A percentile compares a stretch with the other conserved stretches of the same genome.
Evolutionary conservation across 2,329 filamentous ascomycete species (phyloP).

Genomic region (Colletotrichum chlorophyti): DNA sequence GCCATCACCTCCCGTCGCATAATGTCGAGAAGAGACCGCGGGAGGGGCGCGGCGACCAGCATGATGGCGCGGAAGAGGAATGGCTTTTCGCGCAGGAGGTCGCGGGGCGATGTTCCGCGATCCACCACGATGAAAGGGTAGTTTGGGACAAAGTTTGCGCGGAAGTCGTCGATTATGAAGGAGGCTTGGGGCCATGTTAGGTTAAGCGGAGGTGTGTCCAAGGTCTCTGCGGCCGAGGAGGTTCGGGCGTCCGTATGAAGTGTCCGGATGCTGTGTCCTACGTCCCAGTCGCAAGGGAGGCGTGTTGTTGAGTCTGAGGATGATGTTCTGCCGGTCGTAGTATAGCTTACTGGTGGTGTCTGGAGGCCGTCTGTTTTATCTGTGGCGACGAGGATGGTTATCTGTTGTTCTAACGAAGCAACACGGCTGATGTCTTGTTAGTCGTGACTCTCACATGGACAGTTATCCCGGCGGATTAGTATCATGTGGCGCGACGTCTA

Average conservation of each 20-base stretch:
- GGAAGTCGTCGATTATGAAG: slow-evolving; percentile 42
- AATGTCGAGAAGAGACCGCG: slow-evolving; percentile 38
- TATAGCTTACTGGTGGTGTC: not conserved
- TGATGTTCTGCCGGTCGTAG: not conserved
- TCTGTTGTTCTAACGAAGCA: slow-evolving; percentile 34
- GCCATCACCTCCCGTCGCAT: slow-evolving; percentile 49
- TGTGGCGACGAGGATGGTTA: slow-evolving; percentile 25
- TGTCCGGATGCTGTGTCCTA: no score
- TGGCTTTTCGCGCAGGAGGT: slow-evolving; percentile 42
- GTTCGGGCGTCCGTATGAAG: not conserved
- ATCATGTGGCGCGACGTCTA: no score
- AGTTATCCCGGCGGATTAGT: no score
- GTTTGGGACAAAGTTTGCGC: slow-evolving; percentile 38
- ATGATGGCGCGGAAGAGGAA: slow-evolving; percentile 47
- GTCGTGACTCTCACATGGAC: no score
- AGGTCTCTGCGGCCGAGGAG: not conserved
- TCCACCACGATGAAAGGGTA: slow-evolving; percentile 48
- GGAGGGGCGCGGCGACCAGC: slow-evolving; percentile 42
- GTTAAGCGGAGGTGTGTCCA: slow-evolving; percentile 38
- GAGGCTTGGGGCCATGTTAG: slow-evolving; percentile 48
- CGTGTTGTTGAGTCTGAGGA: not conserved
- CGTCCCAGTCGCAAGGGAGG: no score
- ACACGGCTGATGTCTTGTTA: slow-evolving; percentile 30
- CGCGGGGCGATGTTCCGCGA: slow-evolving; percentile 36
- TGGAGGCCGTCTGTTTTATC: not conserved